Base-by-base conservation (phyloP, 768 basidiomycete species). In the Russula virescens region DNA sequence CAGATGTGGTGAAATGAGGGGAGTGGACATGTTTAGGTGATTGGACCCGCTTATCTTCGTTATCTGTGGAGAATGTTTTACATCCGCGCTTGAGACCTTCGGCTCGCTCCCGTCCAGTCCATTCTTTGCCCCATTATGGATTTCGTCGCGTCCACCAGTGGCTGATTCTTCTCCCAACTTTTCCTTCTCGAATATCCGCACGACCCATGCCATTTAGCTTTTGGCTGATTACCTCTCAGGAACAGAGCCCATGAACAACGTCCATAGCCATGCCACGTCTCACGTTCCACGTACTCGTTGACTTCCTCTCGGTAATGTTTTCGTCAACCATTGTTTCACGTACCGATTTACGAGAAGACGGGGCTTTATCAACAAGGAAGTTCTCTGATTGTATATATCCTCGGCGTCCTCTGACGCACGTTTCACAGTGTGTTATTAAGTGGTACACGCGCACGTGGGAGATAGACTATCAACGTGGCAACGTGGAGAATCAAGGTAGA, bases 151-250 rank as follows among this genome's bases (percentile, higher is more conserved):
- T 43, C 21, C 11, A 42, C 21, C n/a, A 26, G n/a, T 19, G 26
- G 28, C 42, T 31, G 18, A 35, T 45, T 19, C 9, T 42, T 52
- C 21, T 34, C n/a, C n/a, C 42, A 51, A 40, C 13, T 46, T 34
- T 45, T 42, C 18, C 31, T 5, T 57, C 38, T 16, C 40, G n/a
- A n/a, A n/a, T n/a, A n/a, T n/a, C n/a, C n/a, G n/a, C n/a, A n/a
- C n/a, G n/a, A n/a, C n/a, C n/a, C 5, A 35, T 35, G 34, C 34
- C 10, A 25, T 53, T 58, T 28, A 54, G 38, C 50, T 31, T 59
- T 58, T 48, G 34, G 25, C n/a, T 55, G 60, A 55, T 48, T 28
- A 31, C 51, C 45, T 25, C 52, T 61, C 60, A 48, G 34, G 54
- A 43, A 49, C 26, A 31, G 43, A 45, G 14, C 45, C 28, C 21